Evolutionary conservation across 73 alveolate genomes (phyloP).

Genomic region (Paramecium sexaurelia): DNA sequence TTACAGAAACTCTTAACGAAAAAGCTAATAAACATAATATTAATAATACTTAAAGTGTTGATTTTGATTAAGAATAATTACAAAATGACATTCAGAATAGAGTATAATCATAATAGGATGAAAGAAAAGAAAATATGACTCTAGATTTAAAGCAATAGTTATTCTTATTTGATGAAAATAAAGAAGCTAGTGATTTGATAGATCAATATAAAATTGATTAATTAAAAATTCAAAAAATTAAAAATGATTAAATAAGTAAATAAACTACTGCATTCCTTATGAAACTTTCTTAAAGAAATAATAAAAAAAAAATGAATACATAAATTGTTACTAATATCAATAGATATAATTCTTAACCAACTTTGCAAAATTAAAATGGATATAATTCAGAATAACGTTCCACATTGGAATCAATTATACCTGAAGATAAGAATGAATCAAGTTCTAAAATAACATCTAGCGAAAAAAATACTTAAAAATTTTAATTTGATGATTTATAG

Average conservation of each 20-base stretch:
- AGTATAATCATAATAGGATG: not conserved
- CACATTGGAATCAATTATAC: not conserved
- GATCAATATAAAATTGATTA: slow-evolving; percentile 7
- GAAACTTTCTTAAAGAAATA: not conserved
- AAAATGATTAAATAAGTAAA: not conserved
- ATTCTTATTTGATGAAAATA: slow-evolving; percentile 33
- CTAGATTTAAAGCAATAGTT: not conserved
- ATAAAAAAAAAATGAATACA: not conserved
- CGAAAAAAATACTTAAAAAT: not conserved
- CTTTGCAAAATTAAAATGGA: not conserved
- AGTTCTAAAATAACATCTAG: not conserved
- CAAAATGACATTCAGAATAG: not conserved
- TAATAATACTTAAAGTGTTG: not conserved
- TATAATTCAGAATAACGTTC: not conserved
- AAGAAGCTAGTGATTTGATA: not conserved
- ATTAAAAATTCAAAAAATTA: not conserved
- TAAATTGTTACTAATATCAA: not conserved
- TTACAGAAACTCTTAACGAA: not conserved
- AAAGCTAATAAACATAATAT: not conserved
- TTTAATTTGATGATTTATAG: slow-evolving; percentile 11
- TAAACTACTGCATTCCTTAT: not conserved
- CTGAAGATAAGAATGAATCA: not conserved
- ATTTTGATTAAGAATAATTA: not conserved
- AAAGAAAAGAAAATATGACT: slow-evolving; percentile 20
- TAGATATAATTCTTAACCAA: not conserved